Evolutionary conservation across 805 yeast genomes (phyloP), one percentile per base, ranked within the genome.

Genomic region (Wickerhamiella australiensis): DNA sequence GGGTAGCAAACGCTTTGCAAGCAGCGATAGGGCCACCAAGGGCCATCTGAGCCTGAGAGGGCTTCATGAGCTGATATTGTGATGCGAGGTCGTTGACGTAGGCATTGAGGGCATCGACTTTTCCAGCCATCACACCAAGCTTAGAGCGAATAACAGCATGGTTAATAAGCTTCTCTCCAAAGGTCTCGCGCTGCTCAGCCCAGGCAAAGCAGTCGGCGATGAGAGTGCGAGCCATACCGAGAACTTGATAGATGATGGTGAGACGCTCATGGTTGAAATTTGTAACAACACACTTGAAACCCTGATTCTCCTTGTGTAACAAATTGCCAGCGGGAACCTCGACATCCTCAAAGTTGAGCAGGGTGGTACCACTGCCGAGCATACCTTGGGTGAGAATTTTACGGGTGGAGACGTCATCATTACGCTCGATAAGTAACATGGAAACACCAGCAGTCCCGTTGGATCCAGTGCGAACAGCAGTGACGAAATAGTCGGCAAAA

Each of bases 261-360:
- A 69, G 56, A 21, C 73, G 65, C 59, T 68, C 73, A 55, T 68
- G 73, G 60, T 68, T 68, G 59, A 68, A 68, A 61, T 68, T 68
- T 49, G 69, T 61, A 65, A 68, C 66, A 52, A 68, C 65, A 38
- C 61, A 67, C 60, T 64, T 65, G 64, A 68, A 68, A 5, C 73
- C 73, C 46, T 62, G 56, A 59, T 68, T 69, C 53, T 64, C 70
- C 50, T 58, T 52, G 45, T 72, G 72, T 12, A 68, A 53, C 29
- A 69, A 54, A 55, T 68, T 65, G 51, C 57, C 69, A 18, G 60
- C 68, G 7, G 73, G 71, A 21, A 69, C 73, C 55, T 68, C 66
- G 54, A 66, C 66, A 49, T 69, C 72, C 47, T 68, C 73, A 55
- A 68, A 67, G 42, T 70, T 65, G 38, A 68, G 58, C 52, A 63